Evolutionary conservation across 164 flowering plant genomes (phyloP).

Genomic region (Aristolochia contorta): DNA sequence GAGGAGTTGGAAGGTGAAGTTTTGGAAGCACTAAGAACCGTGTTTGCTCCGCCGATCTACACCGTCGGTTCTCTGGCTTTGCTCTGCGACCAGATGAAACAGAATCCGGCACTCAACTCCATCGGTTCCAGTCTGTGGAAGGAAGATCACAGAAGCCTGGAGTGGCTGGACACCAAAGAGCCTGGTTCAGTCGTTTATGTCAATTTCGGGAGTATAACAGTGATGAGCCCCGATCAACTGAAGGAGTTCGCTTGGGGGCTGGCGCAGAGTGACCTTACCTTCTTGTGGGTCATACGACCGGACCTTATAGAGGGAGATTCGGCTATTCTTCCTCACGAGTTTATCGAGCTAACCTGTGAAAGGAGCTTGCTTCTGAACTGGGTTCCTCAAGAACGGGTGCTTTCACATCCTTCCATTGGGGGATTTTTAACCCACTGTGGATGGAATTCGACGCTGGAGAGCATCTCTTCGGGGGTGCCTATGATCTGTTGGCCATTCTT

Average conservation of each 20-base stretch:
- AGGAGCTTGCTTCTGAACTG: slow-evolving; percentile 8
- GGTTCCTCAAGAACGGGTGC: slow-evolving; percentile 12
- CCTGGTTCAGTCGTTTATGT: slow-evolving; percentile 37
- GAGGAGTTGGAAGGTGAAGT: slow-evolving; percentile 8
- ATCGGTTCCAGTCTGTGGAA: slow-evolving; percentile 26
- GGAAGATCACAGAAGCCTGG: slow-evolving; percentile 29
- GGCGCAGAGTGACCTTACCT: slow-evolving; percentile 25
- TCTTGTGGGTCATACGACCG: slow-evolving; percentile 15
- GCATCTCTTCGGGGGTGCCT: slow-evolving; percentile 9
- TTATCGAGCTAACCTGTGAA: background rate
- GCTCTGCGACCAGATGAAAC: background rate
- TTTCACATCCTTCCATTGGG: slow-evolving; percentile 8
- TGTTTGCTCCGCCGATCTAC: background rate
- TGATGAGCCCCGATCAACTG: slow-evolving; percentile 26
- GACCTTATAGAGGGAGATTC: slow-evolving; percentile 4
- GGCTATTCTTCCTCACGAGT: slow-evolving; percentile 6
- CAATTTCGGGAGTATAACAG: slow-evolving; percentile 44
- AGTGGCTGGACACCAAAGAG: slow-evolving; percentile 38
- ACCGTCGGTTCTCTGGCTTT: background rate
- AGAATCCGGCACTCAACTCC: background rate
- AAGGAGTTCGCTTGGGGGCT: slow-evolving; percentile 50
- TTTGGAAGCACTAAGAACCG: background rate
- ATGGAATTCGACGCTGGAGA: slow-evolving; percentile 14
- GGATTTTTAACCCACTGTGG: slow-evolving; percentile 14
- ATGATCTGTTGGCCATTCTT: slow-evolving; percentile 17